Percentiles rank a stretch among this genome's conserved stretches.
Conservation (phyloP, 2,329 filamentous ascomycete genomes). For the Lizonia empirigonia region DNA sequence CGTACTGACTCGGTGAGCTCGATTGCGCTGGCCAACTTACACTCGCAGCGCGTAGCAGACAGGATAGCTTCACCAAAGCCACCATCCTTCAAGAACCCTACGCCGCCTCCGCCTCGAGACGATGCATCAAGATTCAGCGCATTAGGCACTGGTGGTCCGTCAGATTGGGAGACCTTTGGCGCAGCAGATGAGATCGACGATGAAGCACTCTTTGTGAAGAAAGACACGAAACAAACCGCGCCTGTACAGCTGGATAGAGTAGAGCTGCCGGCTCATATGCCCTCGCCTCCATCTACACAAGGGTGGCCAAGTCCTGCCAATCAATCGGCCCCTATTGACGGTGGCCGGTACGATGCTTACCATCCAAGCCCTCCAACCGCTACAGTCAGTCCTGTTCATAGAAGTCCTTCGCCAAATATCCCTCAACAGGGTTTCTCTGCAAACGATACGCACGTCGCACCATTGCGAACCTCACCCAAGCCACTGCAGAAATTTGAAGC, state of each 20-base stretch:
- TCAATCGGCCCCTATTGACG: conserved; percentile 22
- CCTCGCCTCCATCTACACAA: conserved; percentile 33
- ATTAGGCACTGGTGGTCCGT: conserved; percentile 43
- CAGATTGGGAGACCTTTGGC: conserved; percentile 48
- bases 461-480: conserved; percentile 26
- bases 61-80: conserved; percentile 36
- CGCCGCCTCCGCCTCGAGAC: conserved; percentile 35
- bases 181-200: conserved; percentile 43
- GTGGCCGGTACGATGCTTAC: conserved; percentile 30
- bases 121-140: conserved; percentile 40
- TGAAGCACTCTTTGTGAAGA: conserved; percentile 43
- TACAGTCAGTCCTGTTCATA: conserved; percentile 23
- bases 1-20: conserved; percentile 42
- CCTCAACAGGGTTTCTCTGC: conserved; percentile 30
- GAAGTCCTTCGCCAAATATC: conserved; percentile 19
- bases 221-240: conserved; percentile 21
- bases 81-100: conserved; percentile 22
- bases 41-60: conserved; percentile 33
- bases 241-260: conserved; percentile 33
- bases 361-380: conserved; percentile 41
- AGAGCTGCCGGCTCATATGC: conserved; percentile 36
- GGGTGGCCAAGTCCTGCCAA: conserved; percentile 42
- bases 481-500: conserved; percentile 19
- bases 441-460: conserved; percentile 26
- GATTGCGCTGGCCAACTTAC: conserved; percentile 37